Percentiles rank a stretch among this genome's conserved stretches.
Evolutionary conservation across 768 basidiomycete species (phyloP).

Genomic region (Russula virescens): DNA sequence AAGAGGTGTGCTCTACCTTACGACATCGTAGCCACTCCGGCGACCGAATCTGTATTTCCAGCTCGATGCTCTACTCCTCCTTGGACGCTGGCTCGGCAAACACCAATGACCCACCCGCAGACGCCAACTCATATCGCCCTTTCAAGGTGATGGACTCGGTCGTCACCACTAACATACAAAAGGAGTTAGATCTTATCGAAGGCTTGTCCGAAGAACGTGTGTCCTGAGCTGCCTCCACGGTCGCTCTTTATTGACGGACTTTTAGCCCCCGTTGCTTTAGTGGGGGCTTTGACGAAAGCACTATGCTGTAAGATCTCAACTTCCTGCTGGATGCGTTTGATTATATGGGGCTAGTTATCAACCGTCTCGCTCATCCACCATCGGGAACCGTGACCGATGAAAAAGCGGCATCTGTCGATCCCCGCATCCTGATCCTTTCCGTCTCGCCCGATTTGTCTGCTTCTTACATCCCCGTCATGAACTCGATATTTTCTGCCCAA

Average conservation of each 20-base stretch:
- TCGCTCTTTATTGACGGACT: constrained; percentile 11
- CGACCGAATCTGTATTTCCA: constrained; percentile 29
- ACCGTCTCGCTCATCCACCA: constrained; percentile 42
- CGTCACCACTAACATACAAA: constrained; percentile 54
- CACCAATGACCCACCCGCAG: constrained; percentile 36
- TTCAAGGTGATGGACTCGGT: constrained; percentile 73
- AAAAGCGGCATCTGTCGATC: constrained; percentile 37
- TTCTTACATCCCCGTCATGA: constrained; percentile 98
- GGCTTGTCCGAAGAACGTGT: constrained; percentile 48
- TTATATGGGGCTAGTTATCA: constrained; percentile 53
- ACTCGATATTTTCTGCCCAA: constrained; percentile 97
- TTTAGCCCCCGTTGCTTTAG: constrained; percentile 62
- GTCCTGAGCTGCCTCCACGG: constrained; percentile 20
- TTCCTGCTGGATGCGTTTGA: background rate
- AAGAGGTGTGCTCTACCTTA: constrained; percentile 52
- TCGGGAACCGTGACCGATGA: constrained; percentile 32
- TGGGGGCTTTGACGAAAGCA: constrained; percentile 87
- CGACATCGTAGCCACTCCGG: background rate
- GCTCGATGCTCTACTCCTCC: constrained; percentile 74
- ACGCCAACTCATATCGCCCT: constrained; percentile 79
- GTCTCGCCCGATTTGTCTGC: constrained; percentile 86
- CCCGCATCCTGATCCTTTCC: constrained; percentile 72
- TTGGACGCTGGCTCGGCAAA: constrained; percentile 42
- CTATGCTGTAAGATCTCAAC: constrained; percentile 63
- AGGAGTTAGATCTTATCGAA: constrained; percentile 52